These are phyloP conservation scores for Debaryomyces singareniensis DNA, from an alignment of 1,139 yeast genomes.

Conservation along the genomic window DNA sequence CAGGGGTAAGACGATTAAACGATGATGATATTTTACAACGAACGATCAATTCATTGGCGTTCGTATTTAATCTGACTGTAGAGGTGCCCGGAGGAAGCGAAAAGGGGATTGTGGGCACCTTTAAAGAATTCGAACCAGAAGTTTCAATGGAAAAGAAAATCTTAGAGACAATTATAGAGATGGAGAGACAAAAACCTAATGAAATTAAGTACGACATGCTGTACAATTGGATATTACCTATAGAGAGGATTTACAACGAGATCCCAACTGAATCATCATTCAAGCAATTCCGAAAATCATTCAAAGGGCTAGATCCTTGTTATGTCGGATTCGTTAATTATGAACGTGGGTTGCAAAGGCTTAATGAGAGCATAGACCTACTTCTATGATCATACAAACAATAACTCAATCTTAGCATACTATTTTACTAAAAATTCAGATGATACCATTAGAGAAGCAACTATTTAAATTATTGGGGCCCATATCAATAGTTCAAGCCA, in stretches of 20 bases:
- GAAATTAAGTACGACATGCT: conserved; percentile 23
- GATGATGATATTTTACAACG: conserved; percentile 16
- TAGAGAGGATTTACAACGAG: conserved; percentile 7
- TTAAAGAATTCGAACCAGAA: conserved; percentile 14
- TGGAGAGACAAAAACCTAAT: conserved; percentile 24
- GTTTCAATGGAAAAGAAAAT: conserved; percentile 23
- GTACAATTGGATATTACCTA: conserved; percentile 21
- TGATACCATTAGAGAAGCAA: too few relatives aligned
- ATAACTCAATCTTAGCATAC: too few relatives aligned
- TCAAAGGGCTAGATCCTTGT: conserved; percentile 8
- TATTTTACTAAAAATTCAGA: too few relatives aligned
- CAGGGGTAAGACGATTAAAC: conserved; percentile 5
- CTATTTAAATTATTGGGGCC: too few relatives aligned
- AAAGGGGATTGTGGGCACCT: conserved; percentile 13
- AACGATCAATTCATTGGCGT: conserved; percentile 27
- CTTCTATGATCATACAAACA: conserved; percentile 24
- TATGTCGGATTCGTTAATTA: conserved; percentile 22
- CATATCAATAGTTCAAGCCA: too few relatives aligned
- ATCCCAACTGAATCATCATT: conserved; percentile 7
- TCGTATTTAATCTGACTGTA: conserved; percentile 36
- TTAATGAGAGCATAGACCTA: conserved; percentile 25
- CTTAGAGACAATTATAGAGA: conserved; percentile 22
- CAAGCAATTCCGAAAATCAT: conserved; percentile 9
- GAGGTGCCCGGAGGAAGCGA: conserved; percentile 5
- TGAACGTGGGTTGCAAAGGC: conserved; percentile 23